phyloP scores from a whole-genome alignment of 495 filamentous ascomycete genomes.

The Neurospora hispaniola region DNA sequence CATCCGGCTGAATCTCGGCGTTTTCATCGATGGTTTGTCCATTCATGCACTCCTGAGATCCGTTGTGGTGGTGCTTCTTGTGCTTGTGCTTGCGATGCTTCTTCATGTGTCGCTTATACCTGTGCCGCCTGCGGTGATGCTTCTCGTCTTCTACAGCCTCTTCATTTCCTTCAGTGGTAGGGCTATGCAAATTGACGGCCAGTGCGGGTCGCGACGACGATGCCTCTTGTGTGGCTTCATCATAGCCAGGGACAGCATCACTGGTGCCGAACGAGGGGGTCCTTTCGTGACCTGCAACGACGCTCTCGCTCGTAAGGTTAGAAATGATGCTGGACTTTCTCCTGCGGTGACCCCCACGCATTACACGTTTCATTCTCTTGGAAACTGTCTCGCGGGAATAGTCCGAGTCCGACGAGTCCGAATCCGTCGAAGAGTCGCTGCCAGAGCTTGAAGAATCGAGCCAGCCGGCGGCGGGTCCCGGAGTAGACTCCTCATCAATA shows the following conservation, averaged over 20 bases:
- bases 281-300: slow-evolving; percentile 15
- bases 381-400: slow-evolving; percentile 60
- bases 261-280: slow-evolving; percentile 29
- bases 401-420: slow-evolving; percentile 51
- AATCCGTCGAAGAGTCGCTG: slow-evolving; percentile 54
- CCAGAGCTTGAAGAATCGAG: slow-evolving; percentile 60
- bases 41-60: slow-evolving; percentile 14
- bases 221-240: slow-evolving; percentile 24
- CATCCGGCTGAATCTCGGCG: slow-evolving; percentile 8
- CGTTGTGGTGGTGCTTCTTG: slow-evolving; percentile 8
- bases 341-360: slow-evolving; percentile 49
- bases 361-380: slow-evolving; percentile 60
- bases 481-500: slow-evolving; percentile 79
- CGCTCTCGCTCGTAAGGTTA: slow-evolving; percentile 39
- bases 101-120: slow-evolving; percentile 18
- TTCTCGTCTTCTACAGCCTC: slow-evolving; percentile 33
- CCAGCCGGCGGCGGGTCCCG: slow-evolving; percentile 72
- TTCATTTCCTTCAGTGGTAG: slow-evolving; percentile 17
- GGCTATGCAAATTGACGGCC: slow-evolving; percentile 14
- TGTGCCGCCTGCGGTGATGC: slow-evolving; percentile 19
- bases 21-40: slow-evolving; percentile 26
- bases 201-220: slow-evolving; percentile 13
- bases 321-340: slow-evolving; percentile 68
- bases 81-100: slow-evolving; percentile 29
- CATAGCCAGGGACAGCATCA: slow-evolving; percentile 19